Evolutionary conservation across 805 yeast genomes (phyloP).

Genomic region (Priceomyces haplophilus): DNA sequence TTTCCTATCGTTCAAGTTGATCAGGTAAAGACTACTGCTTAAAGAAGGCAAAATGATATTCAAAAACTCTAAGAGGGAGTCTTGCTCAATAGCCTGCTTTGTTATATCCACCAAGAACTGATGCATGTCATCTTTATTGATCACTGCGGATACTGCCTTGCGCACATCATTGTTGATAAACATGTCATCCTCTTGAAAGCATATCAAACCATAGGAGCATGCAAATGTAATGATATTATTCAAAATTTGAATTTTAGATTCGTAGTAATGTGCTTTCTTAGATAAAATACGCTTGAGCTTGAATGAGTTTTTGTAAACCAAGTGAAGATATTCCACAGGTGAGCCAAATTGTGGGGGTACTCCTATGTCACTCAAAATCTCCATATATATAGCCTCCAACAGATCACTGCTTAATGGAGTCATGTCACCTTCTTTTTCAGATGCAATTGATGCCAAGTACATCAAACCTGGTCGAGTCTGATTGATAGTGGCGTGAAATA

Average conservation of each 20-base stretch:
- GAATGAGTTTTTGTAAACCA: constrained; percentile 42
- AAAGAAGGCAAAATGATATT: constrained; percentile 49
- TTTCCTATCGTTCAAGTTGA: constrained; percentile 48
- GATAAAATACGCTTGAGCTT: constrained; percentile 42
- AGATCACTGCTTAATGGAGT: constrained; percentile 24
- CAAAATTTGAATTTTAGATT: constrained; percentile 38
- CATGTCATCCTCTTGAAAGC: constrained; percentile 69
- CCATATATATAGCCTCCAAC: constrained; percentile 54
- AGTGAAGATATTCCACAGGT: constrained; percentile 48
- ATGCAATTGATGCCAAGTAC: constrained; percentile 22
- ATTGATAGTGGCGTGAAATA: constrained; percentile 35
- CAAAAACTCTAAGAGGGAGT: constrained; percentile 56
- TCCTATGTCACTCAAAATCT: constrained; percentile 55
- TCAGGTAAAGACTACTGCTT: constrained; percentile 31
- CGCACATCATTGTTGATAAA: constrained; percentile 41
- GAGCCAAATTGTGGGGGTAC: constrained; percentile 27
- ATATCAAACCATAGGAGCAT: constrained; percentile 62
- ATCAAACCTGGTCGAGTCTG: constrained; percentile 12
- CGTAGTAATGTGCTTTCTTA: constrained; percentile 37
- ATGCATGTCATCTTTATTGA: constrained; percentile 18
- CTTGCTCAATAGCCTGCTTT: constrained; percentile 62
- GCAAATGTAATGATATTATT: constrained; percentile 48
- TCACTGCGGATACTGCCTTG: constrained; percentile 22
- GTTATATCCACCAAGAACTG: constrained; percentile 55
- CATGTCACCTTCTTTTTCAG: constrained; percentile 17